phyloP scores from a whole-genome alignment of 257 asterid genomes.

The Fraxinus pennsylvanica region DNA sequence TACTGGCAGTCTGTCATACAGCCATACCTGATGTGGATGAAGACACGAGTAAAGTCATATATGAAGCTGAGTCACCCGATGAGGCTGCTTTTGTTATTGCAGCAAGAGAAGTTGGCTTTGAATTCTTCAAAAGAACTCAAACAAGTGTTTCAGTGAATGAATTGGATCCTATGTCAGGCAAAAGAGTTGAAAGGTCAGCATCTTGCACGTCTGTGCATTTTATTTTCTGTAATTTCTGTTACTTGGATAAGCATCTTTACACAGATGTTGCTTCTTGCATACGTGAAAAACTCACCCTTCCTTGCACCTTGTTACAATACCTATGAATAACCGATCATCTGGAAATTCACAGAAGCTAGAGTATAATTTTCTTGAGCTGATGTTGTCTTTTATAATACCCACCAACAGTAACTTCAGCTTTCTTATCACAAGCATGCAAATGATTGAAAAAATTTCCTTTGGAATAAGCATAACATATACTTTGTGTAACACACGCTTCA shows the following conservation, averaged over 20 bases:
- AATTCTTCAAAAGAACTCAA: constrained; percentile 77
- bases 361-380: background rate
- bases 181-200: constrained; percentile 69
- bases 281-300: background rate
- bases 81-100: constrained; percentile 97
- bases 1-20: constrained; percentile 87
- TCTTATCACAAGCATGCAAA: background rate
- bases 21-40: constrained; percentile 89
- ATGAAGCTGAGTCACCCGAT: constrained; percentile 97
- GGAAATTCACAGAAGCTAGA: background rate
- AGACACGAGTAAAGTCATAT: constrained; percentile 53
- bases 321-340: background rate
- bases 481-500: background rate
- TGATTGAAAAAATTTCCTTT: background rate
- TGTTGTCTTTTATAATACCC: background rate
- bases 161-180: constrained; percentile 56
- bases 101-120: constrained; percentile 87
- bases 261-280: background rate
- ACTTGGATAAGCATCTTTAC: constrained; percentile 6
- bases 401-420: background rate
- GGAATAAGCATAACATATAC: background rate
- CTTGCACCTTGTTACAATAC: background rate
- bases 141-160: constrained; percentile 64
- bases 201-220: constrained; percentile 11
- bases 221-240: background rate